phyloP scores from a whole-genome alignment of 495 filamentous ascomycete species.

The Aspergillus biplanus region DNA sequence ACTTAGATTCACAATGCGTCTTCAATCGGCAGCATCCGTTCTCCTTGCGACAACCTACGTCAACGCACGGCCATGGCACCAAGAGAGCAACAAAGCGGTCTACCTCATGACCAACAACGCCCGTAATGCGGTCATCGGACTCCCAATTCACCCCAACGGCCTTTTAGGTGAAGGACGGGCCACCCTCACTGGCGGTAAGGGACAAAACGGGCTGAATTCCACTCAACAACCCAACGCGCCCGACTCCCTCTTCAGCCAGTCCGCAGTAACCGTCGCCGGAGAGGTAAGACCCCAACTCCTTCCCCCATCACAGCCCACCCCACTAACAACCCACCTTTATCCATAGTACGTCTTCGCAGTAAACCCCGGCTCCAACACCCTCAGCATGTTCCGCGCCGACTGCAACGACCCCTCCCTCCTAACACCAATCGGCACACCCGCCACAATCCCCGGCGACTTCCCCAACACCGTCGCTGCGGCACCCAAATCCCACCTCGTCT shows the following conservation, averaged over 20 bases:
- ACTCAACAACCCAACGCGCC: neutral
- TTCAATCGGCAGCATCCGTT: neutral
- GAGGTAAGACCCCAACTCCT: constrained; percentile 8
- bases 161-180: neutral
- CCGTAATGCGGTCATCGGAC: neutral
- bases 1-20: neutral
- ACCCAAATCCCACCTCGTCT: neutral
- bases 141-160: neutral
- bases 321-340: neutral
- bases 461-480: constrained; percentile 6
- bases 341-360: constrained; percentile 7
- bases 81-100: neutral
- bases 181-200: neutral
- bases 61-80: neutral
- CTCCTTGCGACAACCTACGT: neutral
- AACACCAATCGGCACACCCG: constrained; percentile 1
- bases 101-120: constrained; percentile 9
- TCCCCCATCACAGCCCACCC: too few relatives aligned
- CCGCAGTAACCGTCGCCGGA: constrained; percentile 3
- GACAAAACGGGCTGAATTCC: constrained; percentile 2
- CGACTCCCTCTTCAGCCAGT: constrained; percentile 7
- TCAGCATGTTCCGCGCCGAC: constrained; percentile 2
- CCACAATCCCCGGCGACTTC: constrained; percentile 3
- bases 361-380: constrained; percentile 6
- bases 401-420: neutral